Base-by-base conservation (phyloP, 371 early-diverging fungal genomes). In the Mucor velutinosus region DNA sequence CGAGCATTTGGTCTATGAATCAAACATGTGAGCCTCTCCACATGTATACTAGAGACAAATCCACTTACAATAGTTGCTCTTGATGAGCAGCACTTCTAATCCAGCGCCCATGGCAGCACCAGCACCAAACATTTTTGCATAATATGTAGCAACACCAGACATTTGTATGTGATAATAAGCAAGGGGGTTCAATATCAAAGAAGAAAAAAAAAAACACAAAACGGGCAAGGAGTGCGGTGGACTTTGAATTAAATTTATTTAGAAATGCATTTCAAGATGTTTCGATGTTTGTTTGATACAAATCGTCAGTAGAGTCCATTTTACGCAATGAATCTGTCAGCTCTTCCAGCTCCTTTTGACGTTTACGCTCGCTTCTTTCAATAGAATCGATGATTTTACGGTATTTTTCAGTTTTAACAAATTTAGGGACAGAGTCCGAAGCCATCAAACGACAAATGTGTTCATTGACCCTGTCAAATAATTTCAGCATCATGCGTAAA, bases 361-460 rank as follows among this genome's bases (percentile, higher is more conserved):
- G 69, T 17, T 69, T 73, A 49, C 73, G 69, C 19, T 73, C 73
- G 14, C 30, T 65, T 37, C 60, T 51, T 56, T 73, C 73, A 60
- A 73, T 69, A 1, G 62, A 35, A 33, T 73, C 73, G 35, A 60
- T 69, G 15, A 69, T 73, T 60, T 72, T 72, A 5, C 75, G 77
- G 68, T 93, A 93, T 66, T 80, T 79, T 45, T 87, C 86, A 3
- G 93, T 91, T 64, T 82, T 87, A 19, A 87, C 78, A 73, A 91
- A 93, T 77, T 91, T 93, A 0, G 93, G 92, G n/a, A 92, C 89
- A 15, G 92, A 91, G 61, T 93, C 93, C 1, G 88, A 87, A 17
- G 93, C 90, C 90, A 91, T 89, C 11, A 93, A 75, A 27, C 87
- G 76, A 75, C 90, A 93, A 60, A 91, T 90, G 56, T 91, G 90